phyloP scores from a whole-genome alignment of 2,329 filamentous ascomycete species.

The Colletotrichum orchidophilum region DNA sequence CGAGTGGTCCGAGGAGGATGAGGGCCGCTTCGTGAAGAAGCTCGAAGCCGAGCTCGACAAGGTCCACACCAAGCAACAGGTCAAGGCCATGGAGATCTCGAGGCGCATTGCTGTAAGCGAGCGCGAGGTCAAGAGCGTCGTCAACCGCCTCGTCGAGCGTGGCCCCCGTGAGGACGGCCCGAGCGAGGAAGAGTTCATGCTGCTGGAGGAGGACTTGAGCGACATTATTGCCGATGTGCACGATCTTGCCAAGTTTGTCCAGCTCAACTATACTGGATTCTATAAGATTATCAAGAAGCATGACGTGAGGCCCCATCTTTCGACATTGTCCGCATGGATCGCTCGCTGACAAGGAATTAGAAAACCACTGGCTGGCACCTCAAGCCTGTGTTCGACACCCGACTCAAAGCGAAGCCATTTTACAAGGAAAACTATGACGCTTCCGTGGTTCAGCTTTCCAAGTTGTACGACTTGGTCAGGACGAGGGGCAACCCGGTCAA shows the following conservation, averaged over 20 bases:
- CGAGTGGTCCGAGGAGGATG: constrained; percentile 91
- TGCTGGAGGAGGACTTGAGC: constrained; percentile 93
- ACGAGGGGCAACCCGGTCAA: constrained; percentile 92
- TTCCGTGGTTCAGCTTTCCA: constrained; percentile 93
- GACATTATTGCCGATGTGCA: constrained; percentile 99
- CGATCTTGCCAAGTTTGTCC: constrained; percentile 96
- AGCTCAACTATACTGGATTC: constrained; percentile 98
- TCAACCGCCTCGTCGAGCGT: constrained; percentile 75
- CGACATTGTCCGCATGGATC: not conserved
- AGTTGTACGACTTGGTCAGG: constrained; percentile 92
- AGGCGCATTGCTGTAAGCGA: constrained; percentile 88
- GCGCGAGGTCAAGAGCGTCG: constrained; percentile 88
- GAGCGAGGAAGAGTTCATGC: constrained; percentile 90
- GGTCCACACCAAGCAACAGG: constrained; percentile 96
- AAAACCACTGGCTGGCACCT: constrained; percentile 96
- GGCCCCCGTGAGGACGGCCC: constrained; percentile 68
- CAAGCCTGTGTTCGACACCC: constrained; percentile 93
- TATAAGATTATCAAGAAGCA: constrained; percentile 99
- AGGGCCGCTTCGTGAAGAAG: constrained; percentile 85
- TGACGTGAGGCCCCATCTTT: constrained; percentile 69
- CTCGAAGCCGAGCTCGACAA: constrained; percentile 95
- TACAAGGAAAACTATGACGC: constrained; percentile 99
- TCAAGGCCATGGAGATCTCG: constrained; percentile 96
- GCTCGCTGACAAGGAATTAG: constrained; percentile 51
- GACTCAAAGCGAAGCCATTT: constrained; percentile 95